Base-by-base conservation (phyloP, 2,329 filamentous ascomycete species). In the Mycosphaerella sp. region DNA sequence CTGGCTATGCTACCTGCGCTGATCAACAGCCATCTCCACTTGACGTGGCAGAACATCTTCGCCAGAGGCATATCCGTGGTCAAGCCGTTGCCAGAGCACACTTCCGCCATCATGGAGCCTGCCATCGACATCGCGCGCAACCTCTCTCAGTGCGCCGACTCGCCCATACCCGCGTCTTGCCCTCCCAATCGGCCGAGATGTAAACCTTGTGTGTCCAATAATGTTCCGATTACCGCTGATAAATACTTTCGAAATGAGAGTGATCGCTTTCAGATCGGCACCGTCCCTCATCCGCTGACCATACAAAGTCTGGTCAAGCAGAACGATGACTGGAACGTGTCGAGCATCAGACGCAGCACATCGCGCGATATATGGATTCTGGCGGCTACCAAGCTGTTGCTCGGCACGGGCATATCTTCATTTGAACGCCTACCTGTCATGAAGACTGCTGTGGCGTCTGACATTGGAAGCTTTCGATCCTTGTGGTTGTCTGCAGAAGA, bases 261-360 rank as follows among this genome's bases (percentile, higher is more conserved):
- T 11, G 77, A 76, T 1, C 68, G 86, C 12, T 97, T 90, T 74
- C 89, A 86, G 2, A 87, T 98, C 59, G 90, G 86, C 55, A 87
- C 84, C 0, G 85, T 97, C 10, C 92, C 92, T 0, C 93, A 98
- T 68, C 93, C 93, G 0, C 95, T 90, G 75, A 96, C 91, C 1
- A 77, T 89, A 41, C 80, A 84, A 51, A 80, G 83, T 10, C 75
- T 97, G 14, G 78, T 82, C 55, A 78, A 82, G 59, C 78, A 67
- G 2, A 64, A 60, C 32, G 57, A 62, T 14, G 74, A 67, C 8
- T 56, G 77, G 43, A 68, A 73, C 51, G 59, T 66, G 6, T 67
- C 65, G 23, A 77, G 74, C 64, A 64, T 78, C n/a, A 73, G 75
- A 47, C 77, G 80, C 40, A 77, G 82, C 2, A 84, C 86, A 0